Base-by-base conservation (phyloP, 345 rosid species). In the Heritiera fomes region DNA sequence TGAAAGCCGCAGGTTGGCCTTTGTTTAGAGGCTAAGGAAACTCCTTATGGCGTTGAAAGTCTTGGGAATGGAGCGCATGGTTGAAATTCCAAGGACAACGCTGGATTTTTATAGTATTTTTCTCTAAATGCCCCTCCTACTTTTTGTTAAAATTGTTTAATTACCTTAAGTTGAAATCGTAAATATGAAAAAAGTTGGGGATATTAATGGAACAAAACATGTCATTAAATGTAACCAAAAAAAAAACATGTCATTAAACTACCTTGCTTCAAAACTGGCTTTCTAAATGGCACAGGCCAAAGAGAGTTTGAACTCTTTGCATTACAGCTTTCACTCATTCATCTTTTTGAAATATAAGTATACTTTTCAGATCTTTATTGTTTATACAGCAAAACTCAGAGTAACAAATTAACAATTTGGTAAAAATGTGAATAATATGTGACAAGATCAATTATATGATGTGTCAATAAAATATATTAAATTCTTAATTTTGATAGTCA, bases 21-120 rank as follows among this genome's bases (percentile, higher is more conserved):
- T 73, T 73, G 76, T 73, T 73, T 73, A 55, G 11, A 38, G 76
- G 76, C 76, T 38, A 73, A 73, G 76, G 76, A 73, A 73, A 73
- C 76, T 55, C 76, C 41, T 28, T 4, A 3, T 7, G 12, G 75
- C 75, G 47, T 52, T 50, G 15, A 72, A 72, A 34, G 62, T 53
- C 75, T 14, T 59, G 7, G 41, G 63, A 20, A 50, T 3, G 59
- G 60, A 23, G 3, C 20, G 63, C 20, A 50, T 3, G 59, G 60
- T 71, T 17, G 15, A 15, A 52, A 5, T 50, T 32, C 5, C 30
- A 2, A 71, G 45, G 9, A 15, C 47, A 18, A 15, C 30, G 3
- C 18, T 34, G 62, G 30, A 41, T 41, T 7, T 71, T 53, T 72
- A 18, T 72, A 53, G 18, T 53, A 4, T 5, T 8, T 53, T 32